These are phyloP conservation scores for Amanita fuliginea DNA, from an alignment of 768 basidiomycete genomes.

Conservation along the genomic window DNA sequence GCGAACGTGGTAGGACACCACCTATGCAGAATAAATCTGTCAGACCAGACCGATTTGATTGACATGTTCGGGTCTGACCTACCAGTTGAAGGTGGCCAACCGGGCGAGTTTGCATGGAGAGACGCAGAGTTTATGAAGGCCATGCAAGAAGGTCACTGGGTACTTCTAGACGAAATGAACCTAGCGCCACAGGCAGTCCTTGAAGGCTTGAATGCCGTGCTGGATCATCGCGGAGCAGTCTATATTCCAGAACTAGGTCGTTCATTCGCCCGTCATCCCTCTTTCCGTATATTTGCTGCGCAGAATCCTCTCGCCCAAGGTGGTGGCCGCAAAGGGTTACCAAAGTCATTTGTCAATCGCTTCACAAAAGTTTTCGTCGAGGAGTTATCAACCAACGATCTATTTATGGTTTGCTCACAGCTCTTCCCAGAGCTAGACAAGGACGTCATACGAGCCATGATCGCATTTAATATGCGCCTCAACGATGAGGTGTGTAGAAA, in stretches of 20 bases:
- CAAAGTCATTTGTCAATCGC: slow-evolving; percentile 94
- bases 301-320: slow-evolving; percentile 96
- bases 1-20: slow-evolving; percentile 69
- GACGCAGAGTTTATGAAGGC: slow-evolving; percentile 94
- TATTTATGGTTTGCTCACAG: slow-evolving; percentile 65
- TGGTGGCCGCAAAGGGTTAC: slow-evolving; percentile 93
- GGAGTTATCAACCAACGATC: slow-evolving; percentile 69
- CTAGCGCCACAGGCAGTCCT: slow-evolving; percentile 93
- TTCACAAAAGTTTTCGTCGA: slow-evolving; percentile 97
- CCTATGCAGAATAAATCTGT: slow-evolving; percentile 90
- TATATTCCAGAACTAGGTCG: slow-evolving; percentile 92
- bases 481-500: slow-evolving; percentile 55
- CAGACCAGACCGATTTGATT: slow-evolving; percentile 94
- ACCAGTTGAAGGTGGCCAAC: slow-evolving; percentile 82
- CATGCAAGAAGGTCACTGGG: slow-evolving; percentile 94
- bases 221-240: slow-evolving; percentile 92
- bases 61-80: slow-evolving; percentile 96
- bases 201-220: slow-evolving; percentile 91
- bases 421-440: slow-evolving; percentile 55
- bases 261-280: slow-evolving; percentile 78
- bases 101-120: slow-evolving; percentile 95
- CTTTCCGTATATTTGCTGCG: slow-evolving; percentile 96
- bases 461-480: slow-evolving; percentile 66
- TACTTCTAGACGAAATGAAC: slow-evolving; percentile 98
- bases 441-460: slow-evolving; percentile 58